Evolutionary conservation across 352 stramenopile genomes (phyloP).

Genomic region (Phytophthora nicotianae): DNA sequence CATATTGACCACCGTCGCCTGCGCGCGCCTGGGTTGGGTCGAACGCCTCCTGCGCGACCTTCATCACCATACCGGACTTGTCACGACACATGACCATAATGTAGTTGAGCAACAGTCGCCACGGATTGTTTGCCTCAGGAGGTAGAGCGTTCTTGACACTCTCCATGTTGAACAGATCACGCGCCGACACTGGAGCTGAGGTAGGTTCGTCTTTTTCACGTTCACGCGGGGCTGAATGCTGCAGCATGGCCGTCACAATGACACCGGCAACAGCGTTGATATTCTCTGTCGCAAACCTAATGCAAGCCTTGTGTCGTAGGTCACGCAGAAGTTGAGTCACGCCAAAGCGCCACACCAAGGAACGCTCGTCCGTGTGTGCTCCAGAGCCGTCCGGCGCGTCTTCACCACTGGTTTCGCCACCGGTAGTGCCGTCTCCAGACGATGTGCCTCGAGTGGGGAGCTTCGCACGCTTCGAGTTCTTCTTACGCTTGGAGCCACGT

Average conservation of each 20-base stretch:
- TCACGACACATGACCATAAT: conserved; percentile 90
- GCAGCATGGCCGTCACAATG: conserved; percentile 82
- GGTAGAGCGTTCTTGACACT: conserved; percentile 76
- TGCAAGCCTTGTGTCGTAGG: conserved; percentile 78
- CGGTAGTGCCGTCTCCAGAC: conserved; percentile 19
- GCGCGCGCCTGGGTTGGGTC: conserved; percentile 60
- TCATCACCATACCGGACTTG: conserved; percentile 90
- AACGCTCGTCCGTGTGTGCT: conserved; percentile 59
- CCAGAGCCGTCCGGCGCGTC: conserved; percentile 24
- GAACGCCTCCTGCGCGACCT: conserved; percentile 73
- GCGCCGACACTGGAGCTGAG: conserved; percentile 75
- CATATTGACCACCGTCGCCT: conserved; percentile 86
- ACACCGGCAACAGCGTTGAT: conserved; percentile 84
- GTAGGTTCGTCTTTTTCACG: conserved; percentile 82
- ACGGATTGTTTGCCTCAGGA: conserved; percentile 80
- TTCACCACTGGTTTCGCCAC: conserved; percentile 43
- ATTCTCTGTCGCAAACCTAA: conserved; percentile 84
- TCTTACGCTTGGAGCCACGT: conserved; percentile 63
- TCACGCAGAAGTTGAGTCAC: conserved; percentile 82
- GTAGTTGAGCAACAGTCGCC: conserved; percentile 87
- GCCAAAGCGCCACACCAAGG: conserved; percentile 83
- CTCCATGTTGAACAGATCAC: conserved; percentile 74
- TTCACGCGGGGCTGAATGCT: conserved; percentile 81
- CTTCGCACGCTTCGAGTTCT: conserved; percentile 79
- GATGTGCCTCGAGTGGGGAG: conserved; percentile 64